Conservation (phyloP, 441 rosid species). For the Brassica hybrid region DNA sequence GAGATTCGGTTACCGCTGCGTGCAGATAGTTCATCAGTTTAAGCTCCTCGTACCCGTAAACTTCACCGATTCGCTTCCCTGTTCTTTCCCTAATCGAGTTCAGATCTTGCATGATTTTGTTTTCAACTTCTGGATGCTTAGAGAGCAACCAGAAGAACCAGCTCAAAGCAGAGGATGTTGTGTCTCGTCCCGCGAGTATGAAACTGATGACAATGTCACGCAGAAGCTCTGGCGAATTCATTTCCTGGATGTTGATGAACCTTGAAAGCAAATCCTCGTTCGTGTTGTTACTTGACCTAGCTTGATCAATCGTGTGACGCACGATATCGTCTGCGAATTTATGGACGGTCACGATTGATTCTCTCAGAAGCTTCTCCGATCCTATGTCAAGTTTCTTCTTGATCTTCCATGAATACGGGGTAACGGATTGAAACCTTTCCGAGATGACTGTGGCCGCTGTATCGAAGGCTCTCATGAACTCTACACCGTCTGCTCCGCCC, state of each 20-base stretch:
- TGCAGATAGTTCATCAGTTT: slow-evolving; percentile 63
- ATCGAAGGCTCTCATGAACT: slow-evolving; percentile 62
- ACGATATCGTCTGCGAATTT: slow-evolving; percentile 62
- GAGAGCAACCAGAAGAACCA: slow-evolving; percentile 82
- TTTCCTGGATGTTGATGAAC: slow-evolving; percentile 61
- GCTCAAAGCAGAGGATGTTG: slow-evolving; percentile 74
- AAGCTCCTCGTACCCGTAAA: slow-evolving; percentile 58
- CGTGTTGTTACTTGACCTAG: slow-evolving; percentile 32
- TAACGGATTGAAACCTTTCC: slow-evolving; percentile 38
- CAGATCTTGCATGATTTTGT: slow-evolving; percentile 50
- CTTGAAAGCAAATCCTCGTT: slow-evolving; percentile 64
- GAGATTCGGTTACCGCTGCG: slow-evolving; percentile 67
- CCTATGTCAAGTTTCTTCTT: slow-evolving; percentile 51
- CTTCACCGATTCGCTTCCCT: slow-evolving; percentile 37
- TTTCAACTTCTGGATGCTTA: slow-evolving; percentile 49
- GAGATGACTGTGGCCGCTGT: slow-evolving; percentile 48
- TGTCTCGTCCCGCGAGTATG: slow-evolving; percentile 77
- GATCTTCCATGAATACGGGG: slow-evolving; percentile 55
- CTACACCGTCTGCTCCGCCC: slow-evolving; percentile 47
- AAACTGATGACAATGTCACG: slow-evolving; percentile 71
- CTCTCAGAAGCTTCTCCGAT: slow-evolving; percentile 52
- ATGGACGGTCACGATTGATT: slow-evolving; percentile 48
- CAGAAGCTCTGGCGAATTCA: slow-evolving; percentile 50
- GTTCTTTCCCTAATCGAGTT: slow-evolving; percentile 38
- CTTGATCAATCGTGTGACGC: slow-evolving; percentile 51